Base-by-base conservation (phyloP, 306 rosid species). In the Lotus japonicus region DNA sequence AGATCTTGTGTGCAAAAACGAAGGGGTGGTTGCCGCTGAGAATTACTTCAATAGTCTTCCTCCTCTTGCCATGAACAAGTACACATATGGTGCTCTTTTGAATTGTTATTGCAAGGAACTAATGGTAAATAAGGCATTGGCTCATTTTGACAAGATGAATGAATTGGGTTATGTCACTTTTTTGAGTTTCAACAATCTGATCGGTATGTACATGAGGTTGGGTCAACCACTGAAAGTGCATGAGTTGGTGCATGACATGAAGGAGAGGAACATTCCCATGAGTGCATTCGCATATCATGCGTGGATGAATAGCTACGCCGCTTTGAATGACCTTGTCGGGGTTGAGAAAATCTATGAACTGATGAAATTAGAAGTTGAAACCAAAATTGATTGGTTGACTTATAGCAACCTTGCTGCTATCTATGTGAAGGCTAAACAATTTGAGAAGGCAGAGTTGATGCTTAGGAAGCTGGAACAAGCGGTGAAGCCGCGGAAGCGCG, bases 271-370 rank as follows among this genome's bases (percentile, higher is more conserved):
- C 52, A 26, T 90, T 44, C 68, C 48, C 10, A 41, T 83, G 42
- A 18, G 56, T 46, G 65, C 79, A 9, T 80, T 44, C 50, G 50
- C 82, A 18, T 88, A 86, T 46, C 78, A 76, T 76, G 7, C 88
- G 42, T 84, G 91, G 99, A 86, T 90, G 96, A 88, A 85, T 76
- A 88, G 92, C 79, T 84, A 45, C 5, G 84, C 88, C 2, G 38
- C 70, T 44, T 55, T 74, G 41, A 68, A 83, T 42, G 91, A 85
- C 54, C 51, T 90, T 5, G 84, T 60, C 36, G 88, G 73, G 49
- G 87, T 77, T 3, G 87, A 88, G 49, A 77, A 78, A 33, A 80
- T 90, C 15, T 54, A 84, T 92, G 88, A 76, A 71, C 71, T 50
- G 84, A 69, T 8, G 62, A 11, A 0, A 31, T 1, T 5, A 31